Percentiles rank a stretch among this genome's conserved stretches.
Evolutionary conservation across 2,329 filamentous ascomycete genomes (phyloP).

Genomic region (Trichocomaceae sp.): DNA sequence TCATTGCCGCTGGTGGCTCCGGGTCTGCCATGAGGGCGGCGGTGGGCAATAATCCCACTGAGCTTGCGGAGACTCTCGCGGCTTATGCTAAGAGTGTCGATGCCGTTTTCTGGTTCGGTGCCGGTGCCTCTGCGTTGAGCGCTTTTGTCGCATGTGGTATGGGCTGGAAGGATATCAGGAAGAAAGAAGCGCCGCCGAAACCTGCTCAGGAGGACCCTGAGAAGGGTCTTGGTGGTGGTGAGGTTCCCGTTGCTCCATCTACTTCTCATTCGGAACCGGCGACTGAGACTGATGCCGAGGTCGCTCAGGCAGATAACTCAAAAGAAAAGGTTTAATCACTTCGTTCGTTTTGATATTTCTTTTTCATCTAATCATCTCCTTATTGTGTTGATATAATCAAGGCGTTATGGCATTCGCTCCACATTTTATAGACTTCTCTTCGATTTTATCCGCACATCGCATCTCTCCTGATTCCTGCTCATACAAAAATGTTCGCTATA

Average conservation of each 20-base stretch:
- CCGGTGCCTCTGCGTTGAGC: not conserved
- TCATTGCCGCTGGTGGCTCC: slow-evolving; percentile 30
- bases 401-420: not conserved
- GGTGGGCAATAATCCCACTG: not conserved
- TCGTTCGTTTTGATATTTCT: not conserved
- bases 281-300: not conserved
- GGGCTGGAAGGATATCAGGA: slow-evolving; percentile 15
- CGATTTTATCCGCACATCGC: not conserved
- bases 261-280: not conserved
- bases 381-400: not conserved
- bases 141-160: slow-evolving; percentile 3
- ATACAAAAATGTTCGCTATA: no score
- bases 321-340: not conserved
- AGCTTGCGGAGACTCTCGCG: not conserved
- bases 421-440: not conserved
- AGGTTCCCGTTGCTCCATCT: not conserved
- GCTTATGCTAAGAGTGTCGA: slow-evolving; percentile 12
- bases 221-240: not conserved
- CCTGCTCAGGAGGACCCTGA: not conserved
- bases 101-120: slow-evolving; percentile 11
- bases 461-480: not conserved
- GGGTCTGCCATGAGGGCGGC: slow-evolving; percentile 36
- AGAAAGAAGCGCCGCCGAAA: slow-evolving; percentile 8
- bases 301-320: not conserved
- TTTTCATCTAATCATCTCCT: not conserved